phyloP scores from a whole-genome alignment of 2,329 filamentous ascomycete genomes.

The Herpotrichia juniperi region DNA sequence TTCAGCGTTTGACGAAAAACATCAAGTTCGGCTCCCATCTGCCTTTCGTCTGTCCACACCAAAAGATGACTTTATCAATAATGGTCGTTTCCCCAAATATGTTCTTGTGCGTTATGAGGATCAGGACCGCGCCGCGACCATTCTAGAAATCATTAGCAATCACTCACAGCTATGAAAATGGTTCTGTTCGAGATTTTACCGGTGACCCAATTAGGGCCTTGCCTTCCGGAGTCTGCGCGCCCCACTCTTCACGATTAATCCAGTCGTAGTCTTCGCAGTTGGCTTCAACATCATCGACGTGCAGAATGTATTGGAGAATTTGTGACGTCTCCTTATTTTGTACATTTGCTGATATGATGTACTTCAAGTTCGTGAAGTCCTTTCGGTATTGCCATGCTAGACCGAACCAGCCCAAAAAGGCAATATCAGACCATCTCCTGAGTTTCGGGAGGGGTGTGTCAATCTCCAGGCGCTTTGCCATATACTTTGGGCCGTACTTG shows the following conservation, averaged over 20 bases:
- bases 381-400: neutral
- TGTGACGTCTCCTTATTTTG: neutral
- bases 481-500: slow-evolving; percentile 3
- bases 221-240: neutral
- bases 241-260: neutral
- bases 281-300: neutral
- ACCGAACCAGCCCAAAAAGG: slow-evolving; percentile 5
- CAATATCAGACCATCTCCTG: slow-evolving; percentile 8
- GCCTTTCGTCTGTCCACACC: neutral
- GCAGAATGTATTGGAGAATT: neutral
- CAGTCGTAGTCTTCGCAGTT: neutral
- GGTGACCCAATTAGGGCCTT: slow-evolving; percentile 5
- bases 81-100: slow-evolving; percentile 1
- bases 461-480: neutral
- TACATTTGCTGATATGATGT: slow-evolving; percentile 1
- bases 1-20: neutral
- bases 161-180: no score
- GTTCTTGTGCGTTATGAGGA: slow-evolving; percentile 4
- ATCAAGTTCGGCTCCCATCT: slow-evolving; percentile 1
- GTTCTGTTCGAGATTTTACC: no score
- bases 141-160: no score
- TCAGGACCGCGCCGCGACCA: neutral
- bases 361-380: slow-evolving; percentile 1
- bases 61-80: slow-evolving; percentile 1
- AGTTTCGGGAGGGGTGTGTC: slow-evolving; percentile 7